Conservation (phyloP, 163 green algal species). For the Scenedesmus sp. region DNA sequence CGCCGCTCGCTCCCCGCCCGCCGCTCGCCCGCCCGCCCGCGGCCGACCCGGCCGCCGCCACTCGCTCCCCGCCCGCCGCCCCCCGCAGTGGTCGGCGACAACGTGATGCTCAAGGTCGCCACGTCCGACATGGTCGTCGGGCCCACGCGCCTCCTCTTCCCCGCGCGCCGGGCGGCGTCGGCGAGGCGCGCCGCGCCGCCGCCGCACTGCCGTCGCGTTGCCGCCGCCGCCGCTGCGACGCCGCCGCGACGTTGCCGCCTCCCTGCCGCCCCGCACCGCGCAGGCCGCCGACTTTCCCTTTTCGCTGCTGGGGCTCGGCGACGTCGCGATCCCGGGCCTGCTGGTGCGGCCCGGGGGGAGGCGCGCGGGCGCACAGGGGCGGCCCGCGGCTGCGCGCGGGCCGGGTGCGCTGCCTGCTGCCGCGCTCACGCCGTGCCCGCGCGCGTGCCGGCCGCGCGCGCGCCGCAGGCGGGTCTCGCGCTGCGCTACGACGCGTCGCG, state of each 20-base stretch:
- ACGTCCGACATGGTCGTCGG: constrained; percentile 77
- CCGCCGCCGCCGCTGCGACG: not conserved
- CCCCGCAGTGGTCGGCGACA: constrained; percentile 76
- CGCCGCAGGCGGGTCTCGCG: constrained; percentile 80
- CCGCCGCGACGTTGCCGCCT: not conserved
- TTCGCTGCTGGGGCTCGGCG: constrained; percentile 77
- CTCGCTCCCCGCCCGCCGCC: too few relatives aligned
- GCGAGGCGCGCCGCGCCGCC: constrained; percentile 51
- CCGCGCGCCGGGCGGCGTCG: constrained; percentile 59
- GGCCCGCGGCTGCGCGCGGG: too few relatives aligned
- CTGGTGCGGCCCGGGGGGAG: too few relatives aligned
- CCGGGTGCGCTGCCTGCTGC: not conserved
- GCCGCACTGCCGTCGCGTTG: too few relatives aligned
- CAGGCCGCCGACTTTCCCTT: constrained; percentile 61
- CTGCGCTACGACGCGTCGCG: constrained; percentile 83
- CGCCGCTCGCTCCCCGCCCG: too few relatives aligned
- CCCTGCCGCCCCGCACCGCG: not conserved
- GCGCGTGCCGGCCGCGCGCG: constrained; percentile 13
- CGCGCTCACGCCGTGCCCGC: not conserved
- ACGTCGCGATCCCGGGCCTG: constrained; percentile 80
- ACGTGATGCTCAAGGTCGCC: constrained; percentile 91
- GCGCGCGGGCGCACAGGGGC: too few relatives aligned
- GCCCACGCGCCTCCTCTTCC: constrained; percentile 84
- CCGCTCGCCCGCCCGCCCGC: too few relatives aligned
- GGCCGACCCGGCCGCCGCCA: too few relatives aligned